Evolutionary conservation across 345 rosid genomes (phyloP).

Genomic region (Salix exigua): DNA sequence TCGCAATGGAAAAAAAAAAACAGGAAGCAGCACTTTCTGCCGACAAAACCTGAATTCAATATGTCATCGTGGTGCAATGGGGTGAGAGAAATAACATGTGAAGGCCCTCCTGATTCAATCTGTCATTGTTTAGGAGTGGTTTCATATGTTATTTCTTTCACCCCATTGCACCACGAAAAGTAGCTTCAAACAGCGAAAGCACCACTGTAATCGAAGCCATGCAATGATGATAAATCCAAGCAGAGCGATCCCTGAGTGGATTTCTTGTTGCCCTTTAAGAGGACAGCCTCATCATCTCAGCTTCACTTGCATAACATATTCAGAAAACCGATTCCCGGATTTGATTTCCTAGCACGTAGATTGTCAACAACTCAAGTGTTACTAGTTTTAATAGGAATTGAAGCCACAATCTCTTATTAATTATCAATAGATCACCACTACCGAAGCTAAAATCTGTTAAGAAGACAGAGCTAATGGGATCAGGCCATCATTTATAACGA

Average conservation of each 20-base stretch:
- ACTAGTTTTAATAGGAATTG: too few relatives aligned
- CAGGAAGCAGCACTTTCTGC: neutral
- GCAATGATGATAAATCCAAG: neutral
- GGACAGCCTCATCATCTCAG: neutral
- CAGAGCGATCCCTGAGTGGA: neutral
- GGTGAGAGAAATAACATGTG: too few relatives aligned
- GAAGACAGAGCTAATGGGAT: too few relatives aligned
- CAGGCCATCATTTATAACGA: too few relatives aligned
- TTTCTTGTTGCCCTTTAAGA: neutral
- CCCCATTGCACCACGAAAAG: neutral
- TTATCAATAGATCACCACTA: too few relatives aligned
- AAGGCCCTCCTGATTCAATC: too few relatives aligned
- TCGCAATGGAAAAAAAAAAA: neutral
- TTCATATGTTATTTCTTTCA: neutral
- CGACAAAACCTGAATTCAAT: neutral
- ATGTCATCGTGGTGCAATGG: too few relatives aligned
- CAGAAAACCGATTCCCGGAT: neutral
- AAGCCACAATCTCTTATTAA: too few relatives aligned
- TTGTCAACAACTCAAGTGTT: too few relatives aligned
- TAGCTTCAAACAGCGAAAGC: neutral
- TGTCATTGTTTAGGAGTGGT: too few relatives aligned
- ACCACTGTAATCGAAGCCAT: neutral
- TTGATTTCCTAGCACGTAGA: neutral
- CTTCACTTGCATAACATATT: neutral
- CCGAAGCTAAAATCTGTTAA: too few relatives aligned